These are phyloP conservation scores for Aspergillus persii DNA, from an alignment of 2,329 filamentous ascomycete species.

Conservation along the genomic window DNA sequence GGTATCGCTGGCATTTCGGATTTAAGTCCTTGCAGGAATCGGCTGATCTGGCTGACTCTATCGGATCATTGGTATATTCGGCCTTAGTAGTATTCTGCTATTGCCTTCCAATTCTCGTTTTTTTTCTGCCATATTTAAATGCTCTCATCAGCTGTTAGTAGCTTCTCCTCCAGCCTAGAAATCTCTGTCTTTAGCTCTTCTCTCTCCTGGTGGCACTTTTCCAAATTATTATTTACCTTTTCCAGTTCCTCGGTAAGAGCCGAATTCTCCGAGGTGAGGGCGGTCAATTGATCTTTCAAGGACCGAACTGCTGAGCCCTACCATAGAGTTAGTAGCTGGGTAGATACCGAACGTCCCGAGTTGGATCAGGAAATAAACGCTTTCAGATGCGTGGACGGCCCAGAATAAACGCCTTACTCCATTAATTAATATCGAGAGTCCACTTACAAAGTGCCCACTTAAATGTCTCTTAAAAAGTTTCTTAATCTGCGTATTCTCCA, in stretches of 20 bases:
- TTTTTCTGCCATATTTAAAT: conserved; percentile 2
- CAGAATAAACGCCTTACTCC: conserved; percentile 9
- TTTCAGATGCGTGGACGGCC: neutral
- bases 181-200: neutral
- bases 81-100: conserved; percentile 2
- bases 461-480: conserved; percentile 10
- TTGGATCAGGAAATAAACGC: neutral
- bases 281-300: neutral
- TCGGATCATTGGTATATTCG: neutral
- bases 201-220: neutral
- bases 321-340: neutral
- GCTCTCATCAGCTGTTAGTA: neutral
- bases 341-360: neutral
- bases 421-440: conserved; percentile 24
- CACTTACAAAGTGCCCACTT: conserved; percentile 14
- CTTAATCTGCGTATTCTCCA: conserved; percentile 9
- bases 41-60: neutral
- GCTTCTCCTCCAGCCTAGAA: neutral
- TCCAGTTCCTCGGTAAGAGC: conserved; percentile 1
- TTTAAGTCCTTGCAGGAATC: neutral
- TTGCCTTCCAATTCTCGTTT: conserved; percentile 2
- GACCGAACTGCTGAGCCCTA: neutral
- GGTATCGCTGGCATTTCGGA: neutral
- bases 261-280: neutral
- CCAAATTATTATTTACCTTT: neutral